phyloP scores from a whole-genome alignment of 768 basidiomycete genomes.

The Tricholoma matsutake region DNA sequence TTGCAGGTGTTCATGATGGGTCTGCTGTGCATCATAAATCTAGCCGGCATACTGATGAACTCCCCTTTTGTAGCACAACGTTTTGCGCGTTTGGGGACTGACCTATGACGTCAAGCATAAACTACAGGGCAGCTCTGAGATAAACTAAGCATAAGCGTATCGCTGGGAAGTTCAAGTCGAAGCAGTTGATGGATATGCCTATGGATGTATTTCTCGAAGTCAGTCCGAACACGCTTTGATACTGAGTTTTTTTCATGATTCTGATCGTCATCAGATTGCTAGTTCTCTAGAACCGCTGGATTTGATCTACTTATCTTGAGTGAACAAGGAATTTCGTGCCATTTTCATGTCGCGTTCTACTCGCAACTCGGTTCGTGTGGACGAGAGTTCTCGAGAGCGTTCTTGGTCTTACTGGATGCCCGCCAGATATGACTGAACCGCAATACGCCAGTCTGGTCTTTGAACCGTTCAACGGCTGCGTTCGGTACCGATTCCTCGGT shows the following conservation, averaged over 20 bases:
- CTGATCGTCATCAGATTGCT: background rate
- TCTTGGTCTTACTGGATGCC: conserved; percentile 20
- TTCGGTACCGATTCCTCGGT: conserved; percentile 4
- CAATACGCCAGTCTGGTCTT: conserved; percentile 21
- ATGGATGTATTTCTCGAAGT: background rate
- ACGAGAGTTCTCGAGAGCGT: background rate
- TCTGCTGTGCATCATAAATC: too few species aligned
- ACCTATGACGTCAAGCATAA: too few species aligned
- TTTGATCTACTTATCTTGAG: background rate
- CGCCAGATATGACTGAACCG: conserved; percentile 24
- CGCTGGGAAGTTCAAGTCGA: background rate
- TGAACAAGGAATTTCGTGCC: conserved; percentile 3
- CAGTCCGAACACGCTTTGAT: background rate
- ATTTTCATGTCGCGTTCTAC: conserved; percentile 6
- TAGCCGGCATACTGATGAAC: too few species aligned
- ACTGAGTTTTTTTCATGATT: background rate
- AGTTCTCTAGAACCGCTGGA: conserved; percentile 2
- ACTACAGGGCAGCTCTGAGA: too few species aligned
- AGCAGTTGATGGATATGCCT: background rate
- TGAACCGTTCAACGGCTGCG: conserved; percentile 15
- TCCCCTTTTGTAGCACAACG: too few species aligned
- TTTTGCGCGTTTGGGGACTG: too few species aligned
- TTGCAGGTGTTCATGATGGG: too few species aligned
- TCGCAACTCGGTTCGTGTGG: conserved; percentile 6
- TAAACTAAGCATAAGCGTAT: too few species aligned